Evolutionary conservation across 2,329 filamentous ascomycete species (phyloP), one percentile per base, ranked within the genome.

Genomic region (Aspergillus niger): DNA sequence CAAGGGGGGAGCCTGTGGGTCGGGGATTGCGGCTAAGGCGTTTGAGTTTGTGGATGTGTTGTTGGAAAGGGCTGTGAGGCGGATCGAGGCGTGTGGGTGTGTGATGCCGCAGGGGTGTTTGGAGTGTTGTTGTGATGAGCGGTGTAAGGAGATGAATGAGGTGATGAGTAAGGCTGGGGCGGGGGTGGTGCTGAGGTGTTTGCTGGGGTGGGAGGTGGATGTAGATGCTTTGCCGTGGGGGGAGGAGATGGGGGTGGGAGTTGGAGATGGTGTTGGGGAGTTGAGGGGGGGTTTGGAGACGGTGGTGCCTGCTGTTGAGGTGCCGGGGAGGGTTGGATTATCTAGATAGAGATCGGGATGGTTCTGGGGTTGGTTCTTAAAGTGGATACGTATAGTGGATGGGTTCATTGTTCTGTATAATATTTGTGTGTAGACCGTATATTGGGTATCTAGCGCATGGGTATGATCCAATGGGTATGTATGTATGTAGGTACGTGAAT

Each of bases 121-220:
- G 22, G 94, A 97, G 75, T 99, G 95, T 76, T 92, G 96, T 47
- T 92, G 90, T 64, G 90, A 89, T 63, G 91, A 96, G 74, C 79
- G 86, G 57, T 98, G 95, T 75, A 91, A 90, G 74, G 87, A 97
- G 75, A 85, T 87, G 57, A 97, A 97, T 72, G 86, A 91, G 70
- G 92, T 98, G 8, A 95, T 97, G 89, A 95, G 91, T 71, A 98
- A 97, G 76, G 91, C 89, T 0, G 94, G 94, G 0, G 89, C 90
- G 7, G 86, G 86, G 58, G 92, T 97, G 24, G 87, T 98, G 30
- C 78, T 98, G 59, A 90, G 89, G 77, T 86, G 85, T 63, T 73
- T 97, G 57, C 74, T 97, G 55, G 89, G 89, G 20, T 82, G 87
- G 74, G 86, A 92, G 30, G 90, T 97, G 58, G 91, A 97, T 75